Conservation (phyloP, 1,139 yeast genomes). For the Petasospora fabianii region DNA sequence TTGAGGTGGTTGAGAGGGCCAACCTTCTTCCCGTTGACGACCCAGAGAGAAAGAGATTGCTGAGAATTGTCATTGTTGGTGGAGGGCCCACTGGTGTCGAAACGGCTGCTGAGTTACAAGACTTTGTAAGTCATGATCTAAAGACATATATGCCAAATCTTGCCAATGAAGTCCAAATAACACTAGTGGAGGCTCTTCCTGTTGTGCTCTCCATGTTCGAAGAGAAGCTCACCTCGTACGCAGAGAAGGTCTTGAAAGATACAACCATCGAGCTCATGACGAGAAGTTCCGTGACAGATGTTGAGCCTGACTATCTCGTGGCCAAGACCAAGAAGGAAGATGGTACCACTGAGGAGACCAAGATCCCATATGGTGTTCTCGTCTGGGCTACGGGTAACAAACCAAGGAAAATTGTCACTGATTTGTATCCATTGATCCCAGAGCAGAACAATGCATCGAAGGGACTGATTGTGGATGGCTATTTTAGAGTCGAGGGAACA, state of each 20-base stretch:
- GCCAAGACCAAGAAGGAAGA: slow-evolving; percentile 75
- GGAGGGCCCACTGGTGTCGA: slow-evolving; percentile 96
- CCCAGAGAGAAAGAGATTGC: slow-evolving; percentile 69
- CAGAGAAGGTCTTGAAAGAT: slow-evolving; percentile 75
- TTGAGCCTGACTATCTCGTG: slow-evolving; percentile 61
- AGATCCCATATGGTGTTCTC: slow-evolving; percentile 86
- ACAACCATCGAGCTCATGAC: slow-evolving; percentile 74
- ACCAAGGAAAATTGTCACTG: slow-evolving; percentile 72
- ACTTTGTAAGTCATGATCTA: slow-evolving; percentile 88
- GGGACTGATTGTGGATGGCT: slow-evolving; percentile 80
- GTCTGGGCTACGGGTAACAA: slow-evolving; percentile 99
- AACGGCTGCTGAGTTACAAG: slow-evolving; percentile 87
- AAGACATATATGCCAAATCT: slow-evolving; percentile 84
- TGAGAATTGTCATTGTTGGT: slow-evolving; percentile 78
- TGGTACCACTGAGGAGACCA: slow-evolving; percentile 44
- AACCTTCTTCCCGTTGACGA: slow-evolving; percentile 70
- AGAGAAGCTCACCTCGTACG: slow-evolving; percentile 79
- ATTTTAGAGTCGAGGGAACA: slow-evolving; percentile 81
- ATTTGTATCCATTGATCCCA: slow-evolving; percentile 69
- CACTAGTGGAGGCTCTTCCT: slow-evolving; percentile 87
- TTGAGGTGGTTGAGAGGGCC: slow-evolving; percentile 74
- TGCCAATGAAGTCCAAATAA: slow-evolving; percentile 76
- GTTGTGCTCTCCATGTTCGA: slow-evolving; percentile 85
- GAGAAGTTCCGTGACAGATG: slow-evolving; percentile 85
- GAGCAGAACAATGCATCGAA: slow-evolving; percentile 86